phyloP scores from a whole-genome alignment of 176 grass and related monocot genomes.

The Lolium rigidum region DNA sequence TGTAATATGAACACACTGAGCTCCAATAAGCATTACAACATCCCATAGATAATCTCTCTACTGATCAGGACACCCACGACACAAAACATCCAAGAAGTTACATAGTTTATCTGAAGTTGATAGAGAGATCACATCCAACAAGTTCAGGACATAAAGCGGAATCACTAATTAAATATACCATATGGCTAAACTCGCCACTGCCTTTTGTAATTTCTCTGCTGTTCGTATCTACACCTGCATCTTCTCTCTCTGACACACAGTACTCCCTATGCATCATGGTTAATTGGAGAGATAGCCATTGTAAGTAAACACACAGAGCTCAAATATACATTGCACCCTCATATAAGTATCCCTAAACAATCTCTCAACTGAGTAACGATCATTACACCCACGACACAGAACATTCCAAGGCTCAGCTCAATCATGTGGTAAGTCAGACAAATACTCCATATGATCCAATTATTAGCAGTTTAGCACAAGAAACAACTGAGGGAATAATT shows the following conservation, averaged over 20 bases:
- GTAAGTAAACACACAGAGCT: background rate
- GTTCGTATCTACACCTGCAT: background rate
- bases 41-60: too few species aligned
- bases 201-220: background rate
- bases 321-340: background rate
- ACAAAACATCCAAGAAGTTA: too few species aligned
- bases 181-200: background rate
- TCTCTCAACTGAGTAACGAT: background rate
- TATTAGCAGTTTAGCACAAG: slow-evolving; percentile 9
- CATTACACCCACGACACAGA: background rate
- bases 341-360: too few species aligned
- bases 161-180: background rate
- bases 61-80: too few species aligned
- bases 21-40: too few species aligned
- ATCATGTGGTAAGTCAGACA: background rate
- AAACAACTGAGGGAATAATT: slow-evolving; percentile 2
- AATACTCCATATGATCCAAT: slow-evolving; percentile 24
- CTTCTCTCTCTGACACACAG: background rate
- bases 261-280: background rate
- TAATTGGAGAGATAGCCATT: background rate
- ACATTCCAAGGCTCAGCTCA: slow-evolving; percentile 13
- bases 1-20: too few species aligned
- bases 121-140: background rate
- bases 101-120: background rate
- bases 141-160: background rate